Conservation (phyloP, 768 basidiomycete species). For the Lactarius deliciosus region DNA sequence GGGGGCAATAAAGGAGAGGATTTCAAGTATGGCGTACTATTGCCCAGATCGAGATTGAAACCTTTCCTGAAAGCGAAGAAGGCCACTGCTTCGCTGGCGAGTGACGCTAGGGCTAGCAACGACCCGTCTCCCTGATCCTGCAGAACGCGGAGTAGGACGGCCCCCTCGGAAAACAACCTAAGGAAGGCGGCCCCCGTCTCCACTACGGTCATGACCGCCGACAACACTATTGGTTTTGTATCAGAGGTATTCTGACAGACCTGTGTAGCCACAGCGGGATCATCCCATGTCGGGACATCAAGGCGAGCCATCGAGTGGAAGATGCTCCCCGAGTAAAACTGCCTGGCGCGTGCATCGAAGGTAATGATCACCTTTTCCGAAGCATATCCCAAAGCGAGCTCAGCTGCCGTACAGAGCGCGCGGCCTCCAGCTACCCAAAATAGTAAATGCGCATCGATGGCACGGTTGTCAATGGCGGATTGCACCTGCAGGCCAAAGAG, state of each 20-base stretch:
- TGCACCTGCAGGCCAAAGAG: constrained; percentile 10
- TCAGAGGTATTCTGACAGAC: constrained; percentile 39
- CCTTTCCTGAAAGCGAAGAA: constrained; percentile 32
- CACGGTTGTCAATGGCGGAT: constrained; percentile 25
- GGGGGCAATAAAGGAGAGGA: neutral
- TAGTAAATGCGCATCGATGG: constrained; percentile 20
- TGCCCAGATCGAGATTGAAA: neutral
- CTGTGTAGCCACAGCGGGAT: constrained; percentile 63
- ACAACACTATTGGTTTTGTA: constrained; percentile 55
- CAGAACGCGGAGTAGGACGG: constrained; percentile 59
- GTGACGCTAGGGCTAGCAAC: constrained; percentile 57
- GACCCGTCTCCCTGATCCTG: constrained; percentile 60
- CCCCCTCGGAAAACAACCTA: constrained; percentile 56
- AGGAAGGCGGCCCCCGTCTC: constrained; percentile 45
- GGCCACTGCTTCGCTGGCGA: constrained; percentile 49
- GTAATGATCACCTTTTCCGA: constrained; percentile 44
- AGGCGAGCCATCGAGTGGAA: constrained; percentile 68
- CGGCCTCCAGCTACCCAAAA: constrained; percentile 44
- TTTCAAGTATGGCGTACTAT: constrained; percentile 12
- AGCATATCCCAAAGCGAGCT: constrained; percentile 46
- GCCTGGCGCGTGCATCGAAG: constrained; percentile 57
- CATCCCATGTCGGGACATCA: constrained; percentile 74
- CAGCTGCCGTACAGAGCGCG: constrained; percentile 48
- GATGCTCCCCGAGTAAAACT: constrained; percentile 59
- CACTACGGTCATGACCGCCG: constrained; percentile 48